Base-by-base conservation (phyloP, 306 rosid species). In the Prosopis cineraria region DNA sequence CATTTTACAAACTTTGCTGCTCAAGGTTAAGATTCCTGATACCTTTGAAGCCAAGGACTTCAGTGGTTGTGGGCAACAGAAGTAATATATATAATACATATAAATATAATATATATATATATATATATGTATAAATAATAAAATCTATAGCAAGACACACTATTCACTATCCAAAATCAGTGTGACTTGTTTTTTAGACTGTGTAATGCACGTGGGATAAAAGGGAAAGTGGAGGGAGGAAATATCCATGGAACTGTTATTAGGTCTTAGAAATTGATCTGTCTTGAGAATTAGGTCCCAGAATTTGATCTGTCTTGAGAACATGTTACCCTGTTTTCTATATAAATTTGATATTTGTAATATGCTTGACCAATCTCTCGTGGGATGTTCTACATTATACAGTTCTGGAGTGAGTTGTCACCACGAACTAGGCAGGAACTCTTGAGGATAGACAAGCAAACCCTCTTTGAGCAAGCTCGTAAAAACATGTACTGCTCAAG, bases 401-500 rank as follows among this genome's bases (percentile, higher is more conserved):
- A 96, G 99, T 96, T 93, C 85, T 96, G 99, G 99, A 85, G 83
- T 80, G 99, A 91, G 79, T 79, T 93, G 81, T 80, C 87, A 0
- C 86, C 78, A 31, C 90, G 90, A 80, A 90, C 91, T 58, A 86
- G 98, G 71, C 94, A 91, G 86, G 86, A 91, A 53, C 97, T 93
- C 70, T 86, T 96, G 87, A 90, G 90, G 86, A 90, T 96, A 68
- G 99, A 96, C 87, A 96, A 96, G 84, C 99, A 96, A 83, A 86
- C 97, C 40, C 96, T 96, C 48, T 96, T 93, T 79, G 99, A 96
- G 87, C 97, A 92, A 83, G 98, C 99, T 76, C 98, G 99, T 70
- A 96, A 93, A 83, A 96, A 96, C 64, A 86, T 93, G 99, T 96
- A 96, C 90, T 96, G 99, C 89, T 96, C 99, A 64, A 84, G 99